Evolutionary conservation across 129 eudicot genomes (phyloP).

Genomic region (Dittrichia graveolens): DNA sequence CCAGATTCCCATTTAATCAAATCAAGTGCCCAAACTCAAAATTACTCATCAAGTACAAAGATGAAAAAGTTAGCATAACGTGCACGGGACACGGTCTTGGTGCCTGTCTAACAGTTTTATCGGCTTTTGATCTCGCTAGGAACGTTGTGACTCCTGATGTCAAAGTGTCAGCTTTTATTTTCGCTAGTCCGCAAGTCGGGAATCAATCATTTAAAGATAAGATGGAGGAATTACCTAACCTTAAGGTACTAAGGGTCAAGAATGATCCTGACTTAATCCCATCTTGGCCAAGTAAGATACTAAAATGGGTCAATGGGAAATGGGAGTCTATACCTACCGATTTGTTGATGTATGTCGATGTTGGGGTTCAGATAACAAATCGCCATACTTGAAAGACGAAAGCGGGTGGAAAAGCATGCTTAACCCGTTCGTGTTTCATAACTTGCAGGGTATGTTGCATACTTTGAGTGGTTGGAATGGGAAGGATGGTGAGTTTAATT

Average conservation of each 20-base stretch:
- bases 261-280: constrained; percentile 28
- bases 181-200: constrained; percentile 29
- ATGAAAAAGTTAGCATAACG: constrained; percentile 35
- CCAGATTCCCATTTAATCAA: too few relatives aligned
- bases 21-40: too few relatives aligned
- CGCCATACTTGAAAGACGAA: constrained; percentile 29
- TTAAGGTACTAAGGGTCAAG: constrained; percentile 31
- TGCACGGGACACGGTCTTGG: constrained; percentile 40
- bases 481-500: constrained; percentile 27
- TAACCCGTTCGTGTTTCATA: neutral
- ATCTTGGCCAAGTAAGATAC: constrained; percentile 34
- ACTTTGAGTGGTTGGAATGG: constrained; percentile 35
- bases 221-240: constrained; percentile 30
- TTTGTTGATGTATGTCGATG: constrained; percentile 26
- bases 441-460: constrained; percentile 40
- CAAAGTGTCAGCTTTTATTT: constrained; percentile 26
- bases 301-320: constrained; percentile 11
- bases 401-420: neutral
- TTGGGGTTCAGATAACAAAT: constrained; percentile 29
- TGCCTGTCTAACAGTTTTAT: constrained; percentile 28
- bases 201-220: constrained; percentile 26
- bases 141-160: constrained; percentile 20
- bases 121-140: constrained; percentile 36
- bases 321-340: constrained; percentile 22
- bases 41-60: constrained; percentile 9